phyloP scores from a whole-genome alignment of 2,329 filamentous ascomycete species.

The Simplicillium aogashimaense region DNA sequence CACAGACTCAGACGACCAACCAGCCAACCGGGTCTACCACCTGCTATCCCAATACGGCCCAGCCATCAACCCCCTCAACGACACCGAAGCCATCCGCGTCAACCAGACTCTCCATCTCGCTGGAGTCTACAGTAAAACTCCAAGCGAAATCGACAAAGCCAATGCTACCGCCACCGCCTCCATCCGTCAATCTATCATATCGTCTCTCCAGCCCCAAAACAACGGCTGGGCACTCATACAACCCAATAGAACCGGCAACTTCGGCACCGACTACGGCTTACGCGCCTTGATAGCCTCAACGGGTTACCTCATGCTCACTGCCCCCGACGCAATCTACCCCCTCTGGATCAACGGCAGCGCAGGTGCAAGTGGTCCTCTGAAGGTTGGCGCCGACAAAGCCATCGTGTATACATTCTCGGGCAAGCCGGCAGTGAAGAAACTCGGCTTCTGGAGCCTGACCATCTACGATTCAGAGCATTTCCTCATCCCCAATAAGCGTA shows the following conservation, averaged over 20 bases:
- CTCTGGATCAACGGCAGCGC: constrained; percentile 2
- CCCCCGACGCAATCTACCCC: constrained; percentile 7
- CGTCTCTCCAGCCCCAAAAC: neutral
- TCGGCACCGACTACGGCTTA: constrained; percentile 2
- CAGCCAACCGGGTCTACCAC: no score
- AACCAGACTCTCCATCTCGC: no score
- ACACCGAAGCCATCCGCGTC: no score
- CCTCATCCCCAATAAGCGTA: constrained; percentile 13
- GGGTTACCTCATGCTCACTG: constrained; percentile 7
- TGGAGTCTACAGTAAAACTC: neutral
- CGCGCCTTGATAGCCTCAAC: constrained; percentile 2
- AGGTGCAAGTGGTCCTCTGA: neutral
- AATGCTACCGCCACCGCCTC: constrained; percentile 6
- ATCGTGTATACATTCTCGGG: constrained; percentile 6
- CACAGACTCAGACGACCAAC: no score
- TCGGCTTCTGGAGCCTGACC: constrained; percentile 17
- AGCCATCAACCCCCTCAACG: no score
- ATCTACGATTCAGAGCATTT: constrained; percentile 13
- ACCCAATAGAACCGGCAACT: constrained; percentile 1
- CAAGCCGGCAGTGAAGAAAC: constrained; percentile 3
- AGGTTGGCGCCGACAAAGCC: constrained; percentile 2
- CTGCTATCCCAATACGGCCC: no score
- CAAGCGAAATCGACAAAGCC: neutral
- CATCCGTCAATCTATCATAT: constrained; percentile 2
- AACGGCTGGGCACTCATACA: constrained; percentile 6